A percentile compares a stretch with the other conserved stretches of the same genome.
phyloP scores from a whole-genome alignment of 768 basidiomycete genomes.

The Lanmaoa pseudosensibilis region DNA sequence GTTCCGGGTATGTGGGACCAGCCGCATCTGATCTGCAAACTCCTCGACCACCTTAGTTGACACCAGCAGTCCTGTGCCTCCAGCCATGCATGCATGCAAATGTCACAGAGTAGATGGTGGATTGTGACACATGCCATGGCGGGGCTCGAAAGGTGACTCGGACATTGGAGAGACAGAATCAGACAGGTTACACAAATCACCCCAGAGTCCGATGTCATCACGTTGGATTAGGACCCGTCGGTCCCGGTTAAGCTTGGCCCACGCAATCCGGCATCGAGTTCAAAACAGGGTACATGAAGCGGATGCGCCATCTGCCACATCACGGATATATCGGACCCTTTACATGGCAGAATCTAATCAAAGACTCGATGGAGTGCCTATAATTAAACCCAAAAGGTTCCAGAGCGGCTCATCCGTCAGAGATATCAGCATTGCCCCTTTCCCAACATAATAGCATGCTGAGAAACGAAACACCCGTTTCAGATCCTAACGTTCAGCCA shows the following conservation, averaged over 20 bases:
- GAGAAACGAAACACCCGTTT: background rate
- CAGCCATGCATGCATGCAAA: too few species aligned
- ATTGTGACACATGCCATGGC: too few species aligned
- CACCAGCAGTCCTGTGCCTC: too few species aligned
- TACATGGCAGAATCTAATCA: background rate
- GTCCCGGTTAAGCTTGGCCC: background rate
- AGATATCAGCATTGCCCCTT: background rate
- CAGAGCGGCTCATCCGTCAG: background rate
- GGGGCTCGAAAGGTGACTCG: too few species aligned
- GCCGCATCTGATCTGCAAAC: too few species aligned
- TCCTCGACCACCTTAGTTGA: too few species aligned
- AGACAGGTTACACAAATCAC: background rate
- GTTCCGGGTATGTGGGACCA: background rate
- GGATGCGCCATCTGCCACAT: background rate
- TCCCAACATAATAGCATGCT: background rate
- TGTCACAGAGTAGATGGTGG: too few species aligned
- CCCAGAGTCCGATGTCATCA: background rate
- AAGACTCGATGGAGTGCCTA: background rate
- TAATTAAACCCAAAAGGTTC: conserved; percentile 8
- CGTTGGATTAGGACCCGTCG: background rate
- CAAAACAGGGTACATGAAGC: background rate
- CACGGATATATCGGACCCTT: background rate
- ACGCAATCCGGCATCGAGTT: background rate
- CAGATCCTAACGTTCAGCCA: background rate
- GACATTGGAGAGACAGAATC: background rate